Evolutionary conservation across 805 yeast species (phyloP).

Genomic region (Starmerella kuoi): DNA sequence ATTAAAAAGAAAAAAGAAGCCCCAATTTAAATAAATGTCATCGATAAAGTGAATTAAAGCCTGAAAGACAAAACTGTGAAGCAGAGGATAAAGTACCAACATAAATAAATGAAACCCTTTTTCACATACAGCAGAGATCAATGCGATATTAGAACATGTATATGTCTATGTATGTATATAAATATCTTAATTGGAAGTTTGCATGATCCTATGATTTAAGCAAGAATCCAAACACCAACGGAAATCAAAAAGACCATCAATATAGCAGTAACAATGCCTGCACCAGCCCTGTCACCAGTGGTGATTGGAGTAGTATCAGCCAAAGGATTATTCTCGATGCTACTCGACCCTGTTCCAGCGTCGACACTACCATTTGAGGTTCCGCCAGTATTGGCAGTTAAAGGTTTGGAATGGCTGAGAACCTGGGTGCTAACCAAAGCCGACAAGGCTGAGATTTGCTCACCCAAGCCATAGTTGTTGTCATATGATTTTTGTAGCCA

Average conservation of each 20-base stretch:
- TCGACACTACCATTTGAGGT: conserved; percentile 53
- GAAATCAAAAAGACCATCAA: conserved; percentile 49
- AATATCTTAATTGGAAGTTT: too few relatives aligned
- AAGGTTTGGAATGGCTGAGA: conserved; percentile 40
- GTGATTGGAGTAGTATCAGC: conserved; percentile 33
- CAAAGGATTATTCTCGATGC: conserved; percentile 14
- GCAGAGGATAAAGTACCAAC: too few relatives aligned
- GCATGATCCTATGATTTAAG: too few relatives aligned
- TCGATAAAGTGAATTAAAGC: too few relatives aligned
- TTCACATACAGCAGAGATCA: too few relatives aligned
- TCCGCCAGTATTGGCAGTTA: conserved; percentile 54
- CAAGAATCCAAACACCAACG: conserved; percentile 65
- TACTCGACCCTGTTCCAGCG: conserved; percentile 42
- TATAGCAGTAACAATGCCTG: conserved; percentile 73
- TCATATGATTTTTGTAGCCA: conserved; percentile 59
- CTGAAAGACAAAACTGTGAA: too few relatives aligned
- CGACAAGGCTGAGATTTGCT: conserved; percentile 71
- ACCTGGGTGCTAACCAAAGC: conserved; percentile 39
- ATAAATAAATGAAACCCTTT: too few relatives aligned
- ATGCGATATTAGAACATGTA: too few relatives aligned
- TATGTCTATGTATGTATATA: too few relatives aligned
- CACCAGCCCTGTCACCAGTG: conserved; percentile 70
- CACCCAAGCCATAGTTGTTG: conserved; percentile 63
- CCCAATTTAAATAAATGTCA: too few relatives aligned
- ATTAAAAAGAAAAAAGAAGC: too few relatives aligned